Evolutionary conservation across 2,329 filamentous ascomycete species (phyloP), one percentile per base, ranked within the genome.

Genomic region (Pezizomycotina sp.): DNA sequence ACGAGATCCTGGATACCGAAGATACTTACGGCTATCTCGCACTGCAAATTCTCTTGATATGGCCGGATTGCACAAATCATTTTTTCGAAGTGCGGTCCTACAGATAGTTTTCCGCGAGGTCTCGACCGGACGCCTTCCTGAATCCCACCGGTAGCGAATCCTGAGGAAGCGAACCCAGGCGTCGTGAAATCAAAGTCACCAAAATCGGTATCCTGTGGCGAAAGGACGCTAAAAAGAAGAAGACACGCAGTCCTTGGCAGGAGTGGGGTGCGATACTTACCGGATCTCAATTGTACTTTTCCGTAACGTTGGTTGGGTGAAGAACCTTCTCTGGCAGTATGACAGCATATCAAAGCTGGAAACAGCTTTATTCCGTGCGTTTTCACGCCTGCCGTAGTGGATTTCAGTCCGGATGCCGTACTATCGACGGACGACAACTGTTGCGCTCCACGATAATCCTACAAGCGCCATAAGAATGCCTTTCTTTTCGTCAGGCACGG

Each of bases 231-330:
- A 93, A 92, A 60, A 92, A 86, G 60, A 86, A 89, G 60, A 92
- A 91, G 58, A 77, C 83, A 1, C 71, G 86, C 27, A 93, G 86
- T 7, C 86, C 89, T 1, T 98, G 89, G 89, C 86, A 93, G 54
- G 89, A 98, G 65, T 98, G 89, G 89, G 89, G 89, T 34, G 89
- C 83, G 15, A 78, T 98, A 40, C 66, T 98, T 19, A 98, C 89
- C 1, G 82, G 86, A n/a, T 91, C 89, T 4, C 86, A 93, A 53
- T 68, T 98, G 5, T 98, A 93, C 56, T 82, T 98, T 57, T 98
- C 95, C 76, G 81, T 39, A 93, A 95, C 54, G 77, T 82, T 4
- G 66, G 74, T 13, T 98, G 89, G 86, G 74, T 92, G 21, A 95
- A 92, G 57, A 78, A 69, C 40, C 59, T 98, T 46, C 83, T 95